phyloP scores from a whole-genome alignment of 2,329 filamentous ascomycete species.

The Epichloe elymi region DNA sequence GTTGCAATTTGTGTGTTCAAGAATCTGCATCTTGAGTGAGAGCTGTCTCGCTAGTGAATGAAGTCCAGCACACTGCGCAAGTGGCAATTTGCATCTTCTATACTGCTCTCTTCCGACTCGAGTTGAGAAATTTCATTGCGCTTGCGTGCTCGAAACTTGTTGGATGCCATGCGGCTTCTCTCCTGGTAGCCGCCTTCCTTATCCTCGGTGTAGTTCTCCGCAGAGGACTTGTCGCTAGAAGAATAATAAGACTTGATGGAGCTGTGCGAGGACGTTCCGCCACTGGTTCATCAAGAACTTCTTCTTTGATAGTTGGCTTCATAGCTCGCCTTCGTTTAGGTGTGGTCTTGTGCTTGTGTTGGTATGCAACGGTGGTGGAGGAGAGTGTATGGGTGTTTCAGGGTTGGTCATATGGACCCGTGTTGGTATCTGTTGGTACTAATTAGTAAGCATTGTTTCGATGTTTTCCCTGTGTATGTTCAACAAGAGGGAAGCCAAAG shows the following conservation, averaged over 20 bases:
- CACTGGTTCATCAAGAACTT: background rate
- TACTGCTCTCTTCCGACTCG: too few species aligned
- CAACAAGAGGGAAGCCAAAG: background rate
- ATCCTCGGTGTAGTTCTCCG: background rate
- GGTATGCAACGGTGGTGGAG: background rate
- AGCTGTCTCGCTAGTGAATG: too few species aligned
- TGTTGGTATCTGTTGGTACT: too few species aligned
- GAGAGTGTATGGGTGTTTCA: background rate
- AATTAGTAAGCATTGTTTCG: background rate
- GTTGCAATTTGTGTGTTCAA: too few species aligned
- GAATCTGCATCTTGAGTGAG: too few species aligned
- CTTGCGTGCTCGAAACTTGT: constrained; percentile 8
- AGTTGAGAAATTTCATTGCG: too few species aligned
- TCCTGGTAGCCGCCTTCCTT: constrained; percentile 5
- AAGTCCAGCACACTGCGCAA: too few species aligned
- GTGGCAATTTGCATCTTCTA: too few species aligned
- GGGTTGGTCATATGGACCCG: background rate
- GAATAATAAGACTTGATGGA: constrained; percentile 1
- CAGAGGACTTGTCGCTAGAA: background rate
- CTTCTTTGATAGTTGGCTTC: background rate
- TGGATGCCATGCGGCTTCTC: constrained; percentile 14
- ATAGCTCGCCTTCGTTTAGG: background rate
- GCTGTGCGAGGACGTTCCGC: background rate
- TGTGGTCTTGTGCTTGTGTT: too few species aligned
- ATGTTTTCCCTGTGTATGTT: background rate